Evolutionary conservation across 2,329 filamentous ascomycete species (phyloP).

Genomic region (Alternaria postmessia): DNA sequence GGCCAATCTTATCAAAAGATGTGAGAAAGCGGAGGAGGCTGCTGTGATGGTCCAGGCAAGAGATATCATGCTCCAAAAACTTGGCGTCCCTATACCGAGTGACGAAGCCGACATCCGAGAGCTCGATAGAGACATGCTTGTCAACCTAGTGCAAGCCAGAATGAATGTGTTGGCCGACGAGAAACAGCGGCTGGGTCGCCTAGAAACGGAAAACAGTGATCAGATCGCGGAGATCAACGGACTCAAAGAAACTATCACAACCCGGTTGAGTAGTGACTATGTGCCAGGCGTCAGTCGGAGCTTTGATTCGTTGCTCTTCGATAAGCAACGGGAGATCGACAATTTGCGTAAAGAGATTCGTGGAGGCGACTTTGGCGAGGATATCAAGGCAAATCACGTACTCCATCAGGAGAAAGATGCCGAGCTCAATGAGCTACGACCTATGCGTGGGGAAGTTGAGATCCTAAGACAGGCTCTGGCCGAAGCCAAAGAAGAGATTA

Average conservation of each 20-base stretch:
- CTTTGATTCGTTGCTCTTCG: background rate
- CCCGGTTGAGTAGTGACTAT: background rate
- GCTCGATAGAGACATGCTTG: background rate
- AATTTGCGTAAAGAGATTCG: background rate
- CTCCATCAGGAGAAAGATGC: conserved; percentile 3
- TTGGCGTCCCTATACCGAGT: background rate
- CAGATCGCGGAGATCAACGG: background rate
- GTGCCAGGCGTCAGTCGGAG: background rate
- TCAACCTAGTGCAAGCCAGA: background rate
- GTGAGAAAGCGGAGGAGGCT: background rate
- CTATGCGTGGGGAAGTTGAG: background rate
- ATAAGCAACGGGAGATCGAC: background rate
- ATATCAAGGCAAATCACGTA: background rate
- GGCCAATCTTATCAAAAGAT: background rate
- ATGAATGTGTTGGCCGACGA: background rate
- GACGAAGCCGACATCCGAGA: background rate
- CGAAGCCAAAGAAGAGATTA: background rate
- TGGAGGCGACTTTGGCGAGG: background rate
- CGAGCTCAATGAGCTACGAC: background rate
- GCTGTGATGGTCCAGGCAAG: background rate
- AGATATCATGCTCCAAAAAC: conserved; percentile 1
- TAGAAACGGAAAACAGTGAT: background rate
- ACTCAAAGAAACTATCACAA: background rate
- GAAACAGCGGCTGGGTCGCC: background rate
- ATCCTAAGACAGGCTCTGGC: background rate